Percentiles rank a stretch among this genome's conserved stretches.
phyloP scores from a whole-genome alignment of 169 alveolate species.

The Perkinsus chesapeaki region DNA sequence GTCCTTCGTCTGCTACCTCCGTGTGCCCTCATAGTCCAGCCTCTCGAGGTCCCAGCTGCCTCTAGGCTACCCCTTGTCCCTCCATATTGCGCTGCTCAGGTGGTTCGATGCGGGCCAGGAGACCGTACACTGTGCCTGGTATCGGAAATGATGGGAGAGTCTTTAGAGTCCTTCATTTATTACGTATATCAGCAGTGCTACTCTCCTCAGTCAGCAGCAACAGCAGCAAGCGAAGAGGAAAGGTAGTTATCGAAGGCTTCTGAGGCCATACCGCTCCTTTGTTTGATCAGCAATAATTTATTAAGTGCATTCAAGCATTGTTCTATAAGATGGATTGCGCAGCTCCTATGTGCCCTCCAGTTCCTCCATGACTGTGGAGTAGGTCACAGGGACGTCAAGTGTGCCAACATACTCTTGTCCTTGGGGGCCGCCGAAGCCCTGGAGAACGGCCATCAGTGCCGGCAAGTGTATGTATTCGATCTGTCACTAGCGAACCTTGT shows the following conservation, averaged over 20 bases:
- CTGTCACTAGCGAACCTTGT: neutral
- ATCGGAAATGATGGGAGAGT: neutral
- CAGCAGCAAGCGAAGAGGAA: neutral
- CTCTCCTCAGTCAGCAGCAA: neutral
- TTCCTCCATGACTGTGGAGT: slow-evolving; percentile 2
- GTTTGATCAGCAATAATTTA: neutral
- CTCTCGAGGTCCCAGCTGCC: neutral
- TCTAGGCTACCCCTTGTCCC: neutral
- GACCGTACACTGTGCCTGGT: neutral
- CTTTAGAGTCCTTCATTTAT: neutral
- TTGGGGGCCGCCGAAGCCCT: neutral
- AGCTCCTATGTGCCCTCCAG: neutral
- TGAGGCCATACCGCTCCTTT: neutral
- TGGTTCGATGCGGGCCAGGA: neutral
- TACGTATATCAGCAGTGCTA: neutral
- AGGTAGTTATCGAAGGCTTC: neutral
- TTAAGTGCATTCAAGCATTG: neutral
- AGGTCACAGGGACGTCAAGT: neutral
- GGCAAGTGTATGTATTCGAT: neutral
- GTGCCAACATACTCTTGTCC: neutral
- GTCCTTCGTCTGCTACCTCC: neutral
- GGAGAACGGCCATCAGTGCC: neutral
- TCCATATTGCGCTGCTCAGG: neutral
- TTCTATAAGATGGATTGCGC: neutral
- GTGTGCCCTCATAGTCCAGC: neutral